Evolutionary conservation across 345 rosid species (phyloP).

Genomic region (Pseudoturritis turrita): DNA sequence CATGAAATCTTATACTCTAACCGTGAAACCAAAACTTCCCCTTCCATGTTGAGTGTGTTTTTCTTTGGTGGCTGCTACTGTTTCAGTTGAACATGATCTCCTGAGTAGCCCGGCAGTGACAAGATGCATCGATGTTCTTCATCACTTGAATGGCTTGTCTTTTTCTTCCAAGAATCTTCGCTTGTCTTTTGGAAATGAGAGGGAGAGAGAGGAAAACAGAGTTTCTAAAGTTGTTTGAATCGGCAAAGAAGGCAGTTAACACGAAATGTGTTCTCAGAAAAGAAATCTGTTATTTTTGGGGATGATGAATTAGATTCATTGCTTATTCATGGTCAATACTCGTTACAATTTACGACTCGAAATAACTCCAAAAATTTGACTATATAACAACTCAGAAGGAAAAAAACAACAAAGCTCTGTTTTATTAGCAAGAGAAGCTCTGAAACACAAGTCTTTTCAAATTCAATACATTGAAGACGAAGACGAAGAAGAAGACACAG

Average conservation of each 20-base stretch:
- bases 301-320: too few species aligned
- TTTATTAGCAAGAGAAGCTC: not conserved
- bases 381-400: not conserved
- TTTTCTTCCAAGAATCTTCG: not conserved
- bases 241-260: not conserved
- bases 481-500: too few species aligned
- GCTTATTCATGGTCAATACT: not conserved
- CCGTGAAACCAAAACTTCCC: not conserved
- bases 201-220: not conserved
- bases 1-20: too few species aligned
- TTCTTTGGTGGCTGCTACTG: not conserved
- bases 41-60: not conserved
- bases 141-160: not conserved
- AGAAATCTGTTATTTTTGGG: too few species aligned
- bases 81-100: not conserved
- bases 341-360: not conserved
- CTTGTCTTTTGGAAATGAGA: not conserved
- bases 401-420: not conserved
- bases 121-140: not conserved
- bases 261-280: conserved; percentile 2
- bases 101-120: not conserved
- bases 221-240: not conserved
- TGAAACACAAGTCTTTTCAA: not conserved
- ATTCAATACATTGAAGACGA: not conserved
- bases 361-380: not conserved